phyloP scores from a whole-genome alignment of 441 rosid genomes.

The Erysimum pusillum region DNA sequence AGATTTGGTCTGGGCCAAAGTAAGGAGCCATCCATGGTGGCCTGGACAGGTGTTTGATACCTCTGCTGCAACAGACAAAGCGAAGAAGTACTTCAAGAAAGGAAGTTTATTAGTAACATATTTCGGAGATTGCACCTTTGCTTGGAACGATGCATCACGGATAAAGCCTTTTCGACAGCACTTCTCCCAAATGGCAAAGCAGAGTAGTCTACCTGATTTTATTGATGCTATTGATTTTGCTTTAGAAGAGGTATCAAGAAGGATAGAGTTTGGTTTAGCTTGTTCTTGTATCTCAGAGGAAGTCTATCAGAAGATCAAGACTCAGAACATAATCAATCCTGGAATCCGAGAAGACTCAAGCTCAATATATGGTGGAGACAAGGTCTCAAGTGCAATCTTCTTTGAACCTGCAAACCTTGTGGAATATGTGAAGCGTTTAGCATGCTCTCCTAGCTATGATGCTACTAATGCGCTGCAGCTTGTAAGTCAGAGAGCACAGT shows the following conservation, averaged over 20 bases:
- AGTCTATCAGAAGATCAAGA: constrained; percentile 52
- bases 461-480: constrained; percentile 61
- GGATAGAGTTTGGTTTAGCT: constrained; percentile 74
- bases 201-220: constrained; percentile 60
- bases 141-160: constrained; percentile 72
- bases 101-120: constrained; percentile 68
- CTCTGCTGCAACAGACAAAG: constrained; percentile 66
- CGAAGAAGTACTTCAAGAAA: constrained; percentile 69
- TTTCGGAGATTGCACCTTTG: constrained; percentile 81
- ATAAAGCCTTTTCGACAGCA: constrained; percentile 70
- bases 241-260: constrained; percentile 78
- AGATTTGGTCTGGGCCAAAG: constrained; percentile 93
- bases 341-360: constrained; percentile 65
- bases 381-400: constrained; percentile 53
- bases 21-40: constrained; percentile 97
- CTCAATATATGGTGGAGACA: constrained; percentile 56
- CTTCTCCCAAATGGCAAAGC: constrained; percentile 72
- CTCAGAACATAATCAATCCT: constrained; percentile 67
- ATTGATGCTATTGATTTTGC: constrained; percentile 72
- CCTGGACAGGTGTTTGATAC: constrained; percentile 79
- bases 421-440: constrained; percentile 58
- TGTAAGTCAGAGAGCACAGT: constrained; percentile 58
- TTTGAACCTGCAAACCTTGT: constrained; percentile 67
- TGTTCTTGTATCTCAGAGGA: constrained; percentile 74
- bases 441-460: constrained; percentile 48